Evolutionary conservation across 352 stramenopile genomes (phyloP).

Genomic region (Globisporangium barbulae): DNA sequence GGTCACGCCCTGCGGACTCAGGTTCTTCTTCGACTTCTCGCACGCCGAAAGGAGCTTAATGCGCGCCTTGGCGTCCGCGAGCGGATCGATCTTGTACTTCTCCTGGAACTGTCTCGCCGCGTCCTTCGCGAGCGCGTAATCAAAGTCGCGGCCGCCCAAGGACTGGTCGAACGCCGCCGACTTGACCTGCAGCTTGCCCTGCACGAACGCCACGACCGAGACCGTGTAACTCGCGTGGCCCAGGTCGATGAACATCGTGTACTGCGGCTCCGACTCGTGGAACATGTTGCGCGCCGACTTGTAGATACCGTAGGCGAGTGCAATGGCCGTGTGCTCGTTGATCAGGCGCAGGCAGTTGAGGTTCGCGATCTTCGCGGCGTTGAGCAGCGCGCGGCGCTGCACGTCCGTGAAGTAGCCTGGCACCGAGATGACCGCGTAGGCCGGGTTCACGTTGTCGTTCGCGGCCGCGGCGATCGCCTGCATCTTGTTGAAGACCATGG

Average conservation of each 20-base stretch:
- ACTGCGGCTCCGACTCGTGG: conserved; percentile 89
- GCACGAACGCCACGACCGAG: conserved; percentile 91
- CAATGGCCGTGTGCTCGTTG: conserved; percentile 97
- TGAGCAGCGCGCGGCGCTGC: conserved; percentile 94
- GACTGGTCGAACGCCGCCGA: conserved; percentile 92
- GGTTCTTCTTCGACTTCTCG: conserved; percentile 99
- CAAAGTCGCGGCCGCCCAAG: conserved; percentile 96
- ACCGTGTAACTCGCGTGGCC: conserved; percentile 93
- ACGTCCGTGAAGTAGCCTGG: conserved; percentile 97
- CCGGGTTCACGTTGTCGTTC: conserved; percentile 85
- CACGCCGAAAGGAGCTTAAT: conserved; percentile 97
- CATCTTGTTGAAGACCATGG: conserved; percentile 98
- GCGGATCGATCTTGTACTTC: conserved; percentile 95
- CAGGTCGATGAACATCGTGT: conserved; percentile 99
- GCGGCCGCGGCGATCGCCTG: conserved; percentile 91
- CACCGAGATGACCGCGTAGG: conserved; percentile 94
- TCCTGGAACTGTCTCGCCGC: conserved; percentile 94
- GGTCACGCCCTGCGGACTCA: conserved; percentile 95
- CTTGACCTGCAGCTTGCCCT: conserved; percentile 96
- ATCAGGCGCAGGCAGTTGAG: conserved; percentile 97
- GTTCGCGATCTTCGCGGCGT: conserved; percentile 91
- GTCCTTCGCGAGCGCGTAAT: conserved; percentile 93
- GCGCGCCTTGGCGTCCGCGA: conserved; percentile 91
- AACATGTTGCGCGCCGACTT: conserved; percentile 95
- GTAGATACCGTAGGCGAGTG: conserved; percentile 96